phyloP scores from a whole-genome alignment of 768 basidiomycete species.

The Pholiota molesta region DNA sequence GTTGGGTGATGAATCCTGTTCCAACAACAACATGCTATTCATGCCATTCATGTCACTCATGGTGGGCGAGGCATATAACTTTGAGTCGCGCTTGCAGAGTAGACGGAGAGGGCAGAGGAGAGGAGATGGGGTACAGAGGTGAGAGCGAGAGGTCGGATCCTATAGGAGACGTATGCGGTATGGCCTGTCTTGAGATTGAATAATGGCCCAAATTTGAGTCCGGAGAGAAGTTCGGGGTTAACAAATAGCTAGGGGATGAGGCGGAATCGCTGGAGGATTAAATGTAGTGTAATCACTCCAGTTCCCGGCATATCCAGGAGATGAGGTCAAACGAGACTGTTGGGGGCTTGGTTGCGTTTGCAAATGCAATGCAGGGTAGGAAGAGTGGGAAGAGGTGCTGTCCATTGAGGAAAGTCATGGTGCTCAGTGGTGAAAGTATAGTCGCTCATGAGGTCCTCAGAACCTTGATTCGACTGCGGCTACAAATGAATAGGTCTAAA shows the following conservation, averaged over 20 bases:
- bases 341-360: not conserved
- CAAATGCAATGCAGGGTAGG: not conserved
- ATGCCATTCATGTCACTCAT: conserved; percentile 19
- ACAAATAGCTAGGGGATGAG: conserved; percentile 12
- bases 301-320: not conserved
- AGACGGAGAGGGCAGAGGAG: conserved; percentile 21
- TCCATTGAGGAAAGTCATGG: not conserved
- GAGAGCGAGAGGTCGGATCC: conserved; percentile 22
- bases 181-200: not conserved
- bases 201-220: conserved; percentile 16
- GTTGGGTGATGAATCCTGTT: conserved; percentile 6
- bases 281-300: not conserved
- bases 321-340: conserved; percentile 3
- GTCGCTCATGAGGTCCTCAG: conserved; percentile 1
- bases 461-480: not conserved
- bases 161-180: conserved; percentile 18
- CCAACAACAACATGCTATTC: conserved; percentile 17
- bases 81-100: conserved; percentile 16
- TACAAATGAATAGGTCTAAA: not conserved
- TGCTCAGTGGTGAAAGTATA: conserved; percentile 12
- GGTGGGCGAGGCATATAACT: conserved; percentile 20
- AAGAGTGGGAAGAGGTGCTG: not conserved
- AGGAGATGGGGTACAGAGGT: conserved; percentile 20
- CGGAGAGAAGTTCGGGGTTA: conserved; percentile 15
- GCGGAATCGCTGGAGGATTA: conserved; percentile 5